Conservation (phyloP, 2,329 filamentous ascomycete genomes). For the Thelonectria blattea region DNA sequence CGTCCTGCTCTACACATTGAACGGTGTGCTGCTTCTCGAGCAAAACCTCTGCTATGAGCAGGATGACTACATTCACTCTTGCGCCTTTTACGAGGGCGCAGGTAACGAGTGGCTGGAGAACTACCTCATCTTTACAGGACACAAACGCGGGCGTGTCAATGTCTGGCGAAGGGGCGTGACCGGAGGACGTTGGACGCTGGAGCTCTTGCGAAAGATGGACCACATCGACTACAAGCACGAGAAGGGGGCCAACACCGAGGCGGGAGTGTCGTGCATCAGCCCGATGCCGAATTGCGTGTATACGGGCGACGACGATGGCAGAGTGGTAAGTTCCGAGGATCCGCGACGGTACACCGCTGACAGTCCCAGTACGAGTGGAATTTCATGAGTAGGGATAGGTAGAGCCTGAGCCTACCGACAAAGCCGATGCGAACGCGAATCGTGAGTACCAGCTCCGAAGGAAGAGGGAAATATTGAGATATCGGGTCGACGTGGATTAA, state of each 20-base stretch:
- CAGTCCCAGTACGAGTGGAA: conserved; percentile 65
- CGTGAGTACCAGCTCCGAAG: conserved; percentile 25
- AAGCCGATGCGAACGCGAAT: conserved; percentile 27
- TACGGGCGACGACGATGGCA: conserved; percentile 91
- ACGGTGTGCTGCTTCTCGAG: conserved; percentile 81
- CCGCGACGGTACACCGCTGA: conserved; percentile 13
- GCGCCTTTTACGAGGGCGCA: conserved; percentile 90
- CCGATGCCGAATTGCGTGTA: conserved; percentile 86
- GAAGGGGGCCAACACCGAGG: conserved; percentile 62
- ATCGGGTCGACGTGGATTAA: conserved; percentile 16
- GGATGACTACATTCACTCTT: conserved; percentile 80
- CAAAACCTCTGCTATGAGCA: conserved; percentile 75
- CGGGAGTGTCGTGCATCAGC: conserved; percentile 84
- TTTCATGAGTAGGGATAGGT: conserved; percentile 62
- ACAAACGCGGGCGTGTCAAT: conserved; percentile 83
- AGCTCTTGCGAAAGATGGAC: conserved; percentile 81
- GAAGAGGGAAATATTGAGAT: not conserved
- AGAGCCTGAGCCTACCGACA: conserved; percentile 44
- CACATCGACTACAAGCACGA: conserved; percentile 73
- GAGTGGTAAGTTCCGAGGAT: conserved; percentile 67
- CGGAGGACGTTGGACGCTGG: conserved; percentile 73
- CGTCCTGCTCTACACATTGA: conserved; percentile 83
- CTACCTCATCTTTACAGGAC: conserved; percentile 87
- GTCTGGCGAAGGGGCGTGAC: conserved; percentile 67
- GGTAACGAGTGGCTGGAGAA: conserved; percentile 92